phyloP scores from a whole-genome alignment of 208 protist genomes.

The Crithidia bombi region DNA sequence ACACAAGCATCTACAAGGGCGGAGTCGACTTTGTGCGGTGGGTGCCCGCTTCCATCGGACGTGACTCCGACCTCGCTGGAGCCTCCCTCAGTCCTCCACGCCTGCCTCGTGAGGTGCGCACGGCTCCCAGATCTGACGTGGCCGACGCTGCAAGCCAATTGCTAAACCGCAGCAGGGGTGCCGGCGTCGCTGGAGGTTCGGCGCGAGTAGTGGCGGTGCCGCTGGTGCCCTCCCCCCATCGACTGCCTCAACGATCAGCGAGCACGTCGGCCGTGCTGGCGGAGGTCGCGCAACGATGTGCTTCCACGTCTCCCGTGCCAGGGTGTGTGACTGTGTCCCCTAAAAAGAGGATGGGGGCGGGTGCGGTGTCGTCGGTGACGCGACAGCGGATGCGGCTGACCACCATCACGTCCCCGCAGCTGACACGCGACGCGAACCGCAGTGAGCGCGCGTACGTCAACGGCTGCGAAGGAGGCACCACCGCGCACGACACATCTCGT shows the following conservation, averaged over 20 bases:
- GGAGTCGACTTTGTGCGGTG: constrained; percentile 29
- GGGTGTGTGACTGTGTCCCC: not conserved
- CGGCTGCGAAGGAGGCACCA: not conserved
- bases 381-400: constrained; percentile 12
- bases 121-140: not conserved
- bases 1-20: constrained; percentile 11
- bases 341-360: not conserved
- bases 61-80: constrained; percentile 1
- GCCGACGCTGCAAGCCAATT: not conserved
- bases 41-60: constrained; percentile 10
- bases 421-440: not conserved
- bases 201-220: constrained; percentile 15
- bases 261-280: constrained; percentile 1
- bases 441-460: not conserved
- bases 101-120: not conserved
- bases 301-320: not conserved
- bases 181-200: not conserved
- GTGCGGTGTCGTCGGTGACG: not conserved
- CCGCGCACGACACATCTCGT: not conserved
- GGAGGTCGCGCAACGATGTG: constrained; percentile 4
- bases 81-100: constrained; percentile 2
- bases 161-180: not conserved
- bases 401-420: constrained; percentile 19
- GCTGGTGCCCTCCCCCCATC: constrained; percentile 12
- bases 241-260: not conserved